These are phyloP conservation scores for Pseudogymnoascus sp. DNA, from an alignment of 2,329 filamentous ascomycete species.

Conservation along the genomic window DNA sequence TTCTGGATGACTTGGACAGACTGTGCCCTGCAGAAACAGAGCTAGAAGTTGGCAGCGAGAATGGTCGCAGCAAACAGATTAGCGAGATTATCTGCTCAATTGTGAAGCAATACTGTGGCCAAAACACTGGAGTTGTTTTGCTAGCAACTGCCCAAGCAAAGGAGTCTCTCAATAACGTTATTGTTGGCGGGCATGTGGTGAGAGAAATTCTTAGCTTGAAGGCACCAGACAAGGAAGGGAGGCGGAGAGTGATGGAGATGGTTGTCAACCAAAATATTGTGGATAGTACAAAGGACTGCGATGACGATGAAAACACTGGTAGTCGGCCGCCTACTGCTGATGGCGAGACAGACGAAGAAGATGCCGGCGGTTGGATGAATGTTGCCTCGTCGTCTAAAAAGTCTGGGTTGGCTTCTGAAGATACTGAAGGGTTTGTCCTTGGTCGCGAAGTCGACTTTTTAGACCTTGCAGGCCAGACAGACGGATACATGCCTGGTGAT, in stretches of 20 bases:
- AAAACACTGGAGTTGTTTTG: constrained; percentile 74
- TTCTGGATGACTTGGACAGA: constrained; percentile 89
- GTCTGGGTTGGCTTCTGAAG: constrained; percentile 30
- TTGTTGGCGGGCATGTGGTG: constrained; percentile 86
- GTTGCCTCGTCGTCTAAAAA: constrained; percentile 45
- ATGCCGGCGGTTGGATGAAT: constrained; percentile 61
- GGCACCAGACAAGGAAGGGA: constrained; percentile 85
- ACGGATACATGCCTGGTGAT: constrained; percentile 97
- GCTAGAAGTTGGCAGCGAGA: constrained; percentile 86
- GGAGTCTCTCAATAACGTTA: constrained; percentile 81
- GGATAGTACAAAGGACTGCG: constrained; percentile 32
- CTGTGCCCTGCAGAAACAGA: constrained; percentile 92
- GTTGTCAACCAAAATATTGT: constrained; percentile 55
- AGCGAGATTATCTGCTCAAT: constrained; percentile 82
- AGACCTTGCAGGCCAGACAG: constrained; percentile 86
- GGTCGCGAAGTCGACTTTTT: constrained; percentile 79
- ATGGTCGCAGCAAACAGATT: constrained; percentile 83
- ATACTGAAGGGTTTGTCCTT: constrained; percentile 60
- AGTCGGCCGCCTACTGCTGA: constrained; percentile 51
- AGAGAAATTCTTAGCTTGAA: constrained; percentile 85
- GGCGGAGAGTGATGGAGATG: constrained; percentile 75
- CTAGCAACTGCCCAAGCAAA: constrained; percentile 90
- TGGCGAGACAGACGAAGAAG: constrained; percentile 46
- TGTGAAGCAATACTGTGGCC: constrained; percentile 75
- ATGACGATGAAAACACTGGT: constrained; percentile 34